Evolutionary conservation across 371 early-diverging fungal genomes (phyloP), one percentile per base, ranked within the genome.

Genomic region (Globomyces sp.): DNA sequence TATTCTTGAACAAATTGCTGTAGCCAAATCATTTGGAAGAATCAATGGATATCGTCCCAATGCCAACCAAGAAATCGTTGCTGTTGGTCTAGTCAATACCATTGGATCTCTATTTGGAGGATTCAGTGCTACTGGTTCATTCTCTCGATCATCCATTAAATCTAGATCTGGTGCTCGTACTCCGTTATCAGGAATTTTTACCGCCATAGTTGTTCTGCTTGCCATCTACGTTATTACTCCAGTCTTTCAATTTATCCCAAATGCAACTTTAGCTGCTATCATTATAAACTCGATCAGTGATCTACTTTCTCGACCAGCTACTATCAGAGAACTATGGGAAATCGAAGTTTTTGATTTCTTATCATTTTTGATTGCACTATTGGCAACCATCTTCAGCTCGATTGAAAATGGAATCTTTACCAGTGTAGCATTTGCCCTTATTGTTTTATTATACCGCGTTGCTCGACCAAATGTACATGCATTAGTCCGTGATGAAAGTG

Each of bases 1-100:
- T 48, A 78, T 94, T 52, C 77, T 95, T 75, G 96, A 96, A 74
- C 93, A 93, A 71, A 85, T 92, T 69, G 90, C 93, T 4, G 87
- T 95, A 57, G 78, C 86, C 58, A 89, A 89, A 70, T 87, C 89
- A 52, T 87, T 92, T 68, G 93, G 89, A 9, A 77, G 88, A 45
- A 8, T 84, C 74, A 80, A 89, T 80, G 79, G 78, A 69, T 69
- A 86, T 87, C 69, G 47, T 13, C 52, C 61, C 48, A 49, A 68
- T 46, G 77, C 87, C 50, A 88, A 87, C 73, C 92, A 93, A 77
- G 96, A 95, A 68, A 68, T 92, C 39, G 77, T 92, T 44, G 83
- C 94, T 2, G 76, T 91, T 37, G 94, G 94, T n/a, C 40, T 87
- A 41, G 77, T 89, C 43, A 94, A 94, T 72, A 67, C 92, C 13